Conservation (phyloP, 352 stramenopile genomes). For the Pythium pyrilobum region DNA sequence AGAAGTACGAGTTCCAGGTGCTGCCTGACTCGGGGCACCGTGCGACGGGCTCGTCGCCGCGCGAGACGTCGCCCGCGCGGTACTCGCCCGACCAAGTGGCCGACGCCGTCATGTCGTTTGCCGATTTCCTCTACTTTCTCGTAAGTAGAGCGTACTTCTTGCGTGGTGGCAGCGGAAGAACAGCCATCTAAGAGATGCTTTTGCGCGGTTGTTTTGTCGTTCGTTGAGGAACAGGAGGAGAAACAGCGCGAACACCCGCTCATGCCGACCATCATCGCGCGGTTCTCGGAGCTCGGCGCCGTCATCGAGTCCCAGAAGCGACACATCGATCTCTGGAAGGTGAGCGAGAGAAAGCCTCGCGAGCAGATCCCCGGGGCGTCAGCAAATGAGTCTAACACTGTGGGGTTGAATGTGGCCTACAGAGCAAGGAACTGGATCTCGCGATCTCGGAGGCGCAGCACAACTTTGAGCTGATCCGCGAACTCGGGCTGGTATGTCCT, state of each 20-base stretch:
- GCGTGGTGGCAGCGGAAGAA: neutral
- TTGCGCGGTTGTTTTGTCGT: conserved; percentile 19
- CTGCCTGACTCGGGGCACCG: conserved; percentile 37
- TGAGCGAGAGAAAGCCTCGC: too few species aligned
- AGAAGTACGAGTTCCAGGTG: conserved; percentile 56
- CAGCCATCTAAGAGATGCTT: neutral
- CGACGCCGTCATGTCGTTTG: conserved; percentile 76
- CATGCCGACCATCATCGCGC: conserved; percentile 75
- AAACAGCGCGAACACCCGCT: conserved; percentile 62
- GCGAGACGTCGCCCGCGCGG: conserved; percentile 45
- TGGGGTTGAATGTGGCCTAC: neutral
- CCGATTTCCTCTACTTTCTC: conserved; percentile 78
- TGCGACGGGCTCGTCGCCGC: conserved; percentile 26
- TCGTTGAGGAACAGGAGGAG: conserved; percentile 71
- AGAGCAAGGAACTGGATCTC: conserved; percentile 63
- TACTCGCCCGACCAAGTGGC: conserved; percentile 71
- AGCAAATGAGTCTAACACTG: neutral
- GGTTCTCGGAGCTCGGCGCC: conserved; percentile 66
- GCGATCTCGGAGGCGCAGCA: conserved; percentile 67
- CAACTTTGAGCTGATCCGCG: conserved; percentile 52
- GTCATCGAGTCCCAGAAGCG: conserved; percentile 85
- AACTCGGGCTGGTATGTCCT: conserved; percentile 41
- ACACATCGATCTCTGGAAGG: conserved; percentile 83
- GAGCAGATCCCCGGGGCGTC: neutral
- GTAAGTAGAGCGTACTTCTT: conserved; percentile 27